phyloP scores from a whole-genome alignment of 148 eudicot species.

The Chenopodium album region DNA sequence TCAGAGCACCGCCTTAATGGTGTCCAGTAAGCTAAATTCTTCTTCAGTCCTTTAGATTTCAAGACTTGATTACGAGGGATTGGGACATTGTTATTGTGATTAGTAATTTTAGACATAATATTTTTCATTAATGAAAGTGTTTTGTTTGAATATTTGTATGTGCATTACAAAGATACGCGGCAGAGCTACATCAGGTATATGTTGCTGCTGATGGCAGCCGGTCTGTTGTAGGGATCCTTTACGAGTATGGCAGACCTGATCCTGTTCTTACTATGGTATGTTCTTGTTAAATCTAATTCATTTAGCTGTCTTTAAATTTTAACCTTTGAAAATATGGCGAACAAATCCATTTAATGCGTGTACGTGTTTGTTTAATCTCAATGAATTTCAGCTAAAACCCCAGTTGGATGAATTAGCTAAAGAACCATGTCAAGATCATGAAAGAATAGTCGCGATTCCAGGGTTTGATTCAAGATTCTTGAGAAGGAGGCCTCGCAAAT shows the following conservation, averaged over 20 bases:
- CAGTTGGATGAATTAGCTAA: slow-evolving; percentile 42
- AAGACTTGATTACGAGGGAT: not conserved
- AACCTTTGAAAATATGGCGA: too few relatives aligned
- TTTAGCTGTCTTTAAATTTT: too few relatives aligned
- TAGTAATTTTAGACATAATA: not conserved
- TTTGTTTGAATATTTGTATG: not conserved
- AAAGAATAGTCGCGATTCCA: slow-evolving; percentile 30
- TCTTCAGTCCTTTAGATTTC: not conserved
- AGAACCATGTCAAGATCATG: slow-evolving; percentile 22
- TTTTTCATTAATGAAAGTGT: not conserved
- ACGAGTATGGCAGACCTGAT: slow-evolving; percentile 47
- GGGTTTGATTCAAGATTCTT: slow-evolving; percentile 38
- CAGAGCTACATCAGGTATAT: slow-evolving; percentile 77
- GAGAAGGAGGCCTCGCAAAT: slow-evolving; percentile 42
- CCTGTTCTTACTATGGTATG: slow-evolving; percentile 40
- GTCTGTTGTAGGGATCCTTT: slow-evolving; percentile 54
- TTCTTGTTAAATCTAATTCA: too few relatives aligned
- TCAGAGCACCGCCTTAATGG: slow-evolving; percentile 78
- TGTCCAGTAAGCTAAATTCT: slow-evolving; percentile 37
- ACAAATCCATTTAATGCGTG: not conserved
- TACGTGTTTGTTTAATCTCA: not conserved
- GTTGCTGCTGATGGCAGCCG: slow-evolving; percentile 43
- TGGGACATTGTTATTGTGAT: not conserved
- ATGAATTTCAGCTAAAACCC: slow-evolving; percentile 39
- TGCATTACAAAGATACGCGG: slow-evolving; percentile 37